These are phyloP conservation scores for Camillea tinctor DNA, from an alignment of 2,329 filamentous ascomycete species.

Conservation along the genomic window DNA sequence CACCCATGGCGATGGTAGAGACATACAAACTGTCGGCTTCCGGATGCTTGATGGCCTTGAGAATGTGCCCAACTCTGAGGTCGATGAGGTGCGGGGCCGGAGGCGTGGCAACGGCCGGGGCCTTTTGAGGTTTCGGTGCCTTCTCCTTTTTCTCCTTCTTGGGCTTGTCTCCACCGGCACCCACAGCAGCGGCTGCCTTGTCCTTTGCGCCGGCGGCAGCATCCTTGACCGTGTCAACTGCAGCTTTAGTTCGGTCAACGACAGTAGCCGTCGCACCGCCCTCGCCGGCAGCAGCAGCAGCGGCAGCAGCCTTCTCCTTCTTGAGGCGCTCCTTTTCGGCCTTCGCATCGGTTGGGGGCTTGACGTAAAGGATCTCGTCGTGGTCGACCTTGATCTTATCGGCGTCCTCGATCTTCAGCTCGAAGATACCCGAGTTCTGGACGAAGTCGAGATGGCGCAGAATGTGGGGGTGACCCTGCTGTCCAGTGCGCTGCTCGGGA, in stretches of 20 bases:
- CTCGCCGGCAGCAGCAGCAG: slow-evolving; percentile 49
- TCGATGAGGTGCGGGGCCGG: slow-evolving; percentile 86
- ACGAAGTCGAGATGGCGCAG: slow-evolving; percentile 92
- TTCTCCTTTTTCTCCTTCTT: slow-evolving; percentile 93
- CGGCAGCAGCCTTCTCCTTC: slow-evolving; percentile 83
- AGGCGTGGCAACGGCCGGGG: slow-evolving; percentile 68
- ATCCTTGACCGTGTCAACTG: slow-evolving; percentile 54
- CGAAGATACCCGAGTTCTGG: slow-evolving; percentile 79
- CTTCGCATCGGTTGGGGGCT: slow-evolving; percentile 86
- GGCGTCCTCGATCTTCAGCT: slow-evolving; percentile 64
- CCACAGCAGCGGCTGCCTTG: slow-evolving; percentile 48
- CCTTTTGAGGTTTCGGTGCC: slow-evolving; percentile 70
- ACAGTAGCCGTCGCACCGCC: slow-evolving; percentile 45
- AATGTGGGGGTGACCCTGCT: slow-evolving; percentile 86
- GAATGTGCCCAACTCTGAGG: slow-evolving; percentile 92
- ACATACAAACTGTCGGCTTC: slow-evolving; percentile 96
- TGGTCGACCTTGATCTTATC: slow-evolving; percentile 79
- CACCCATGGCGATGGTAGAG: slow-evolving; percentile 91
- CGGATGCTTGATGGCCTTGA: slow-evolving; percentile 92
- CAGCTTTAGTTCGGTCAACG: slow-evolving; percentile 61
- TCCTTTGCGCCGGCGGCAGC: slow-evolving; percentile 51
- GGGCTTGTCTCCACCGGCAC: slow-evolving; percentile 43
- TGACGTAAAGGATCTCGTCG: slow-evolving; percentile 80
- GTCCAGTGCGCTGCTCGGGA: slow-evolving; percentile 82
- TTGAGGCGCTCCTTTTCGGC: slow-evolving; percentile 95